Evolutionary conservation across 345 rosid genomes (phyloP), one percentile per base, ranked within the genome.

Genomic region (Mangifera indica): DNA sequence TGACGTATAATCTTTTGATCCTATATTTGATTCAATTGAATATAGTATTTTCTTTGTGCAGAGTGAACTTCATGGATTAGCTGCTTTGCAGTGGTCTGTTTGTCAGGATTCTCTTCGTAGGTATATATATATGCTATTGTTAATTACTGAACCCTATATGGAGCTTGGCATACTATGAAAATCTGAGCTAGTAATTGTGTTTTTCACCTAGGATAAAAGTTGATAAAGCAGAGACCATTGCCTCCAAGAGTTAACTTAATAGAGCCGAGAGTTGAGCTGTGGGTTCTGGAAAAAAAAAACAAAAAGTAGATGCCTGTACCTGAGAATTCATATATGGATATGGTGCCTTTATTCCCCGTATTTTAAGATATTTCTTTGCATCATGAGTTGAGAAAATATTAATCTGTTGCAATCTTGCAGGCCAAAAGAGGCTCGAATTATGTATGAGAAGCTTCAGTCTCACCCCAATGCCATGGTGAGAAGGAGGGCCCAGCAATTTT

Each of bases 1-100:
- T 62, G 18, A 4, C 52, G 32, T 7, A 34, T 56, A 58, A 40
- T 57, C 70, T 52, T 55, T 44, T 3, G 20, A 20, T 53, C 49
- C 48, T 21, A 54, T 26, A 55, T 12, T 53, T 34, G 48, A 13
- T 24, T 57, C 66, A 29, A 34, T 64, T 20, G 49, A 34, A 24
- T 14, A 13, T 2, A n/a, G 14, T 17, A 34, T 22, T 42, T 24
- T 57, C 37, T 59, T 73, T 81, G 7, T 81, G 74, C 89, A 91
- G 97, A 93, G 89, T 74, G 96, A 91, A 78, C 89, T 90, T 74
- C 91, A 93, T 83, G 98, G 97, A 69, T 78, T 81, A 82, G 97
- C 98, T 42, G 97, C 96, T 84, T 81, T 93, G 86, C 93, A 91
- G 71, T 93, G 98, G 98, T 84, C 96, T 75, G 83, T 90, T 70